Percentiles rank a stretch among this genome's conserved stretches.
Evolutionary conservation across 176 grass and related monocot species (phyloP).

Genomic region (Oryza australiensis): DNA sequence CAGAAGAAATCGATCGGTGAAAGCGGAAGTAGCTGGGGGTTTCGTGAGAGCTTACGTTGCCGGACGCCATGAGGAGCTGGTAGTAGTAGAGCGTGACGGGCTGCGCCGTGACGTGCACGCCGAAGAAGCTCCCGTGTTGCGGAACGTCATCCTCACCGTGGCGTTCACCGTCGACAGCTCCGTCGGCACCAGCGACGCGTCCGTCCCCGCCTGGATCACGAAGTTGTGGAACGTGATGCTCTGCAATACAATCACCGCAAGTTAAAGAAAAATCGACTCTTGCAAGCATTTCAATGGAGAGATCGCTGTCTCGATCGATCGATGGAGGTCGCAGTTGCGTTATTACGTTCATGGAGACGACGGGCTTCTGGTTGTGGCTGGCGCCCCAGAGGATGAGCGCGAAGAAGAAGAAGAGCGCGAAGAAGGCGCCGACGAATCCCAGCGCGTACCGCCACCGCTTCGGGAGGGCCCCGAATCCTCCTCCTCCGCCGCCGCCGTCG

Average conservation of each 20-base stretch:
- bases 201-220: constrained; percentile 85
- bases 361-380: constrained; percentile 63
- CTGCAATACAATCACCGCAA: constrained; percentile 17
- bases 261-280: background rate
- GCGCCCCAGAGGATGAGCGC: constrained; percentile 94
- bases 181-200: constrained; percentile 87
- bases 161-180: constrained; percentile 81
- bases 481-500: background rate
- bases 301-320: too few relatives aligned
- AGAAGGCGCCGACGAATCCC: constrained; percentile 59
- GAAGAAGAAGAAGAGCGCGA: constrained; percentile 89
- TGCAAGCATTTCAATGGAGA: background rate
- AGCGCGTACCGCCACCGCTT: constrained; percentile 51
- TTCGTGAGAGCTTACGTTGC: constrained; percentile 47
- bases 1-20: background rate
- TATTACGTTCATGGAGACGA: constrained; percentile 58
- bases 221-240: constrained; percentile 88
- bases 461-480: constrained; percentile 36
- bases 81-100: constrained; percentile 75
- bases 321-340: too few relatives aligned
- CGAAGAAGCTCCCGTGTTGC: constrained; percentile 91
- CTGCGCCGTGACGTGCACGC: constrained; percentile 71
- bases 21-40: background rate
- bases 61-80: constrained; percentile 65
- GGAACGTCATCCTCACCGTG: constrained; percentile 62